Evolutionary conservation across 352 stramenopile species (phyloP), one percentile per base, ranked within the genome.

Genomic region (Thalassiosira exigua): DNA sequence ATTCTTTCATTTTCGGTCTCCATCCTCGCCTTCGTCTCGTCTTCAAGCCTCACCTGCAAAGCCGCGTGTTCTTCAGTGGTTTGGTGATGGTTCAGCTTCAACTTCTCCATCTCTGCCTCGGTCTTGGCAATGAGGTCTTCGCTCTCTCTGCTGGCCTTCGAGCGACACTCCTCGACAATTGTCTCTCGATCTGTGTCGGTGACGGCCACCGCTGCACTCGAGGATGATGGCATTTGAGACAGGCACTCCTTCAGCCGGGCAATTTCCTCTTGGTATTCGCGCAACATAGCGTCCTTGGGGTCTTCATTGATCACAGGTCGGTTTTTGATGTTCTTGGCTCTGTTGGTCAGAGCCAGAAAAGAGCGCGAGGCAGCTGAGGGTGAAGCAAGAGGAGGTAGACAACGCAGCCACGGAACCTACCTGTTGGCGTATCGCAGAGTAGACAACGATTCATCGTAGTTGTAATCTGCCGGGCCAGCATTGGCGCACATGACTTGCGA

Each of bases 291-390:
- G 75, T 98, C 96, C 74, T 99, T 99, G 0, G 96, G 96, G 74
- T 99, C 97, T 79, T 99, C 96, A 81, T 99, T 99, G 46, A 99
- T 97, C 62, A 98, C 96, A 1, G 97, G 96, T 59, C 97, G 97
- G 83, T 99, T 99, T 75, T 98, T 98, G 78, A 99, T 99, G 75
- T 99, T 99, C 88, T 99, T 99, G 39, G 98, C 98, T n/a, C n/a
- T n/a, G n/a, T n/a, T n/a, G n/a, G n/a, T n/a, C n/a, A n/a, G n/a
- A n/a, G n/a, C n/a, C n/a, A n/a, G n/a, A n/a, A n/a, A n/a, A n/a
- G n/a, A n/a, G n/a, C n/a, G n/a, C n/a, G n/a, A n/a, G n/a, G n/a
- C n/a, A n/a, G n/a, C n/a, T n/a, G n/a, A n/a, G n/a, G n/a, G n/a
- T n/a, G n/a, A n/a, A n/a, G n/a, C n/a, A n/a, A n/a, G n/a, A n/a